Base-by-base conservation (phyloP, 192 early-diverging fungal genomes). In the Entophlyctis luteolus region DNA sequence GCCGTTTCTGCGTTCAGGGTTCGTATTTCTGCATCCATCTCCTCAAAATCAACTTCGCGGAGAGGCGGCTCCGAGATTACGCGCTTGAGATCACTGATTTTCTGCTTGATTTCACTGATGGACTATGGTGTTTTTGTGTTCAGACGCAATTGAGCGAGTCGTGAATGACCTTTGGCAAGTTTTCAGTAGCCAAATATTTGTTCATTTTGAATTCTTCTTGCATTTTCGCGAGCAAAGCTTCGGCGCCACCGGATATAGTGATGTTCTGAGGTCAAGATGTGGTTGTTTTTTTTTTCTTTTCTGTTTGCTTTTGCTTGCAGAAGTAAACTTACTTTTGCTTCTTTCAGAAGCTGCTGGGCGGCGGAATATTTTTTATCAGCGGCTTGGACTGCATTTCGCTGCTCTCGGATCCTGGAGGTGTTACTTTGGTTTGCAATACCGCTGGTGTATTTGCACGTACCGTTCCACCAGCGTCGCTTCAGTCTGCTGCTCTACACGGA, bases 191-290 rank as follows among this genome's bases (percentile, higher is more conserved):
- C 3, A 86, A 62, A 54, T 79, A 86, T 38, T 76, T 74, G 68
- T 86, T 85, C 82, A 84, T 86, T 59, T 79, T 76, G 68, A 65
- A 67, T 34, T 86, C 84, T 56, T 85, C 79, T 63, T 85, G 78
- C 63, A 86, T 76, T 57, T 81, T 80, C 4, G 72, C 62, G 59
- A 78, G 76, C 3, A 85, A 55, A 0, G 65, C 66, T 22, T 83
- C 81, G 25, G 83, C 77, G 34, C 71, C 73, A 2, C 68, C 72
- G 31, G 54, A 68, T 28, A 63, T 72, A 22, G 75, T 33, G 12
- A 74, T 70, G 31, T 60, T 56, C 81, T 83, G 37, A 12, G 31
- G 23, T 16, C n/a, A n/a, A n/a, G n/a, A n/a, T n/a, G n/a, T n/a
- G n/a, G 29, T 65, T 45, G 20, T 62, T n/a, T 2, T 18, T 50